Evolutionary conservation across 75 land plant genomes (phyloP).

Genomic region (Pseudotsuga menziesii): DNA sequence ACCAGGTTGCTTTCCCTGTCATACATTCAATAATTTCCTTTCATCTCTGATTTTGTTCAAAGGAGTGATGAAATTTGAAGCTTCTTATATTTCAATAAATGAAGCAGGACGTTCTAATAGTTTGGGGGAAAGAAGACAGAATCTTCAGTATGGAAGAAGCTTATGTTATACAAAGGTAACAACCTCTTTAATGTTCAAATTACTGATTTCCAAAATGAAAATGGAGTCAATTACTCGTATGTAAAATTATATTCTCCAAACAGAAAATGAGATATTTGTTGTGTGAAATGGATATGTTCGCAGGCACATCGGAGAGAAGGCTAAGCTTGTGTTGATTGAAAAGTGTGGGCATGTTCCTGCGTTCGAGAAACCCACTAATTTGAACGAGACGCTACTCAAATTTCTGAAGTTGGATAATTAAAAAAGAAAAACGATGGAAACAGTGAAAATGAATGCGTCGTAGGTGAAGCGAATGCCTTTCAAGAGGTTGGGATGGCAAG

Average conservation of each 20-base stretch:
- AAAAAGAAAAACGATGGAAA: too few relatives aligned
- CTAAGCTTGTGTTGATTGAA: slow-evolving; percentile 59
- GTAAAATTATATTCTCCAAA: neutral
- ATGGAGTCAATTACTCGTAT: too few relatives aligned
- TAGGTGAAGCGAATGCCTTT: too few relatives aligned
- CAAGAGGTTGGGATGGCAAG: too few relatives aligned
- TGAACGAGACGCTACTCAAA: too few relatives aligned
- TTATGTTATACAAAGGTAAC: slow-evolving; percentile 36
- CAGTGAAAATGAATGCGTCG: too few relatives aligned
- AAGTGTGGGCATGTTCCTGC: slow-evolving; percentile 70
- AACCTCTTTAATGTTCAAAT: slow-evolving; percentile 7
- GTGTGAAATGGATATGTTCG: neutral
- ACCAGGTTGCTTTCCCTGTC: too few relatives aligned
- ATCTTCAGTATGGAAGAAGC: slow-evolving; percentile 67
- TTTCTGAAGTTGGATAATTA: too few relatives aligned
- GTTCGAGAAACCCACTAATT: slow-evolving; percentile 38
- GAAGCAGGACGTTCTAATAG: slow-evolving; percentile 20
- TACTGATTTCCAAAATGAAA: neutral
- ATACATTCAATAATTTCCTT: too few relatives aligned
- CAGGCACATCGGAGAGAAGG: slow-evolving; percentile 68
- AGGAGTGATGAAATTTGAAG: too few relatives aligned
- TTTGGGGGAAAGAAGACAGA: slow-evolving; percentile 76
- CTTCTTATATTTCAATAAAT: too few relatives aligned
- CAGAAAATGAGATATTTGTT: neutral
- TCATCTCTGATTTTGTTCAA: too few relatives aligned